These are phyloP conservation scores for Penicillium longicatenatum DNA, from an alignment of 495 filamentous ascomycete species.

Conservation along the genomic window DNA sequence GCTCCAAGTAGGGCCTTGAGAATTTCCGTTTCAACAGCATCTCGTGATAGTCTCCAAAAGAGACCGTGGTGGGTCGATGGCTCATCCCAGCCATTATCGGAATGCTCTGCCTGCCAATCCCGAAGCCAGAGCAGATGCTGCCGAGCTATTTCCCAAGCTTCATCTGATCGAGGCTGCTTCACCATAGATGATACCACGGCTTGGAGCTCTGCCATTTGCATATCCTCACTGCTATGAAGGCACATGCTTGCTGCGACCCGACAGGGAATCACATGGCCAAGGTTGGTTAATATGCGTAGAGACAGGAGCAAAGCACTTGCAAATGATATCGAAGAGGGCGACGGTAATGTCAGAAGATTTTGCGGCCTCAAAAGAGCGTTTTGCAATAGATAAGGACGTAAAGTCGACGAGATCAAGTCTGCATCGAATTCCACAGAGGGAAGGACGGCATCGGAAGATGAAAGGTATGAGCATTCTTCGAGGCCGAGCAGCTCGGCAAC, in stretches of 20 bases:
- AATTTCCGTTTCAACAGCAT: constrained; percentile 71
- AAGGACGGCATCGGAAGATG: constrained; percentile 22
- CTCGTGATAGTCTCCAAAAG: constrained; percentile 65
- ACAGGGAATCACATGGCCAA: constrained; percentile 61
- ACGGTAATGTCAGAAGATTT: constrained; percentile 71
- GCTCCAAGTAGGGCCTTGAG: constrained; percentile 72
- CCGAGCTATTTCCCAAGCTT: constrained; percentile 66
- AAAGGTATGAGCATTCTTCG: constrained; percentile 49
- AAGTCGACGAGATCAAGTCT: constrained; percentile 43
- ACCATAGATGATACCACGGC: constrained; percentile 59
- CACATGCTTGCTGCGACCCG: constrained; percentile 49
- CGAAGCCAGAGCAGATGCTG: constrained; percentile 78
- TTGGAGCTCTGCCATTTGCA: constrained; percentile 65
- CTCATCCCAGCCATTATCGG: constrained; percentile 27
- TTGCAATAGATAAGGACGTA: constrained; percentile 49
- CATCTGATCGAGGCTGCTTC: constrained; percentile 58
- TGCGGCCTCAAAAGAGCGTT: constrained; percentile 59
- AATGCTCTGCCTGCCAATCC: constrained; percentile 66
- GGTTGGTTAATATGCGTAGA: constrained; percentile 60
- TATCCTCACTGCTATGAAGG: constrained; percentile 52
- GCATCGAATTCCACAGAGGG: constrained; percentile 38
- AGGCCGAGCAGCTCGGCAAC: constrained; percentile 62
- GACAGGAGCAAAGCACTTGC: constrained; percentile 70
- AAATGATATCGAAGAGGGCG: constrained; percentile 58
- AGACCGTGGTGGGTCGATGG: constrained; percentile 56